Base-by-base conservation (phyloP, 78 protist genomes). In the slime mould (Dictyostelium discoideum) region DNA sequence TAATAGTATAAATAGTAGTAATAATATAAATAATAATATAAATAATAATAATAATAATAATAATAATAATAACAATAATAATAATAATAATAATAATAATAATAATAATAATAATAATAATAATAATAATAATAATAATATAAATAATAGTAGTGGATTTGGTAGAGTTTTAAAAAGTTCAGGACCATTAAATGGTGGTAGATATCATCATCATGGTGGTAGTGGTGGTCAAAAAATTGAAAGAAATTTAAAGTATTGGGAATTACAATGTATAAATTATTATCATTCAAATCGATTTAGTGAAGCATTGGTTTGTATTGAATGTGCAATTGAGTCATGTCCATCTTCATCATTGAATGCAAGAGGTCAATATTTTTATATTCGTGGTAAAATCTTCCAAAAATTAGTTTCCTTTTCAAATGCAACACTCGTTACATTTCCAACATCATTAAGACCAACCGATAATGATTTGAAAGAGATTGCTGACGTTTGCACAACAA, bases 321-420 rank as follows among this genome's bases (percentile, higher is more conserved):
- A 93, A 20, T 87, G 94, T 65, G 96, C 96, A 11, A 85, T 93
- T 20, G 93, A 93, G 42, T 57, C 82, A 22, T 93, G 96, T 80
- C 88, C 92, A 26, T 46, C 87, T 0, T 77, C 92, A 37, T 65
- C 85, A 50, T 76, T 93, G 26, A 84, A 57, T 63, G 40, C 93
- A 22, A 44, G 92, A 37, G 96, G 94, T 29, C 96, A 93, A 42
- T 93, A 93, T 54, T 93, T 86, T 57, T 87, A 86, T 26, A 44
- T 93, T 5, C 88, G 96, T 84, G 96, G 94, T 26, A 93, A 93
- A 74, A 67, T 93, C 29, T 86, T 93, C 72, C 96, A 87, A 42
- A 87, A 86, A 50, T 54, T 93, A 5, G 92, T 86, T 2, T 79
- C 93, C 5, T 93, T 85, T 46, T 54, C 86, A 57, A 90, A 82